Conservation (phyloP, 2,329 filamentous ascomycete species). For the Tolypocladium guangdongense region DNA sequence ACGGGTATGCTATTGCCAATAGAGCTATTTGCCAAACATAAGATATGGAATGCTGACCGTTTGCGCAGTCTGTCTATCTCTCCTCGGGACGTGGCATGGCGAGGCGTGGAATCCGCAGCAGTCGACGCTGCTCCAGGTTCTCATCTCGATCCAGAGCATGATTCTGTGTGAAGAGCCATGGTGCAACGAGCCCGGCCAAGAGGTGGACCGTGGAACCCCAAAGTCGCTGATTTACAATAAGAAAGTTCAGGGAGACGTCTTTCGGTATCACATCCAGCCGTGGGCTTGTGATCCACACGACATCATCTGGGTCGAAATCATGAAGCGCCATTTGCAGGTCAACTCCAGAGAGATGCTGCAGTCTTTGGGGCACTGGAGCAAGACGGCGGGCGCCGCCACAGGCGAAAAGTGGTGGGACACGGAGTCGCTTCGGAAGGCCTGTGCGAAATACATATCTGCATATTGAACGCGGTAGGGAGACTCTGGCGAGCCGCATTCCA, state of each 20-base stretch:
- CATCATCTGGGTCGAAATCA: neutral
- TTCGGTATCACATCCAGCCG: neutral
- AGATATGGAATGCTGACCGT: slow-evolving; percentile 1
- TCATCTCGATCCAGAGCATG: slow-evolving; percentile 48
- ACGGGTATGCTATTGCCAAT: slow-evolving; percentile 23
- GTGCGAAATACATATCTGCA: too few species aligned
- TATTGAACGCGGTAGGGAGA: too few species aligned
- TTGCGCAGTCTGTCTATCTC: slow-evolving; percentile 33
- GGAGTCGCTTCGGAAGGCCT: too few species aligned
- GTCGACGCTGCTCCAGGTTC: slow-evolving; percentile 39
- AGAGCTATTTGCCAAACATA: neutral
- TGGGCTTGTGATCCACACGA: neutral
- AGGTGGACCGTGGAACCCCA: slow-evolving; percentile 3
- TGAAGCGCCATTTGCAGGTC: neutral
- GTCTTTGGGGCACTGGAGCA: neutral
- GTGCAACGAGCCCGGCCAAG: slow-evolving; percentile 41
- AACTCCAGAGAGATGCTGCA: neutral
- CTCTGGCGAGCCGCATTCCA: too few species aligned
- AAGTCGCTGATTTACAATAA: neutral
- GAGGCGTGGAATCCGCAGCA: slow-evolving; percentile 31
- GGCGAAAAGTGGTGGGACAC: neutral
- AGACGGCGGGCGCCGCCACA: fast-evolving
- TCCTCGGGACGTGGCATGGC: slow-evolving; percentile 38
- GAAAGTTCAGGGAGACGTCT: neutral
- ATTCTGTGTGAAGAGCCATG: slow-evolving; percentile 42